Evolutionary conservation across 441 rosid species (phyloP), one percentile per base, ranked within the genome.

Genomic region (Macaranga tanarius): DNA sequence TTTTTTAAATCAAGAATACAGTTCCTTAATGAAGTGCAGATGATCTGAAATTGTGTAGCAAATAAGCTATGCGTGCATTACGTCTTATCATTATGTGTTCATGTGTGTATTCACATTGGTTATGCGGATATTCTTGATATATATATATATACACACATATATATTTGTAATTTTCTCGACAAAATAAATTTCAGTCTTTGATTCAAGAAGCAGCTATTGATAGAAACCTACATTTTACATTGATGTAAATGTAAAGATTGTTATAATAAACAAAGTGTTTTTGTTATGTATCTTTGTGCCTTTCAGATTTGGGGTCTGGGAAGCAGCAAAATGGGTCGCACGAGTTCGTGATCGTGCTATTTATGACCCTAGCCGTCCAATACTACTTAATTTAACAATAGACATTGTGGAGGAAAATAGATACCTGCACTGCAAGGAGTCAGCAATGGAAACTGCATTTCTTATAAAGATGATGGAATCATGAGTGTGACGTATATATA

Each of bases 231-330:
- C 15, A 55, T 60, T 65, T 51, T 9, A 34, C 10, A 17, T 51
- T 20, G 12, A 17, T 42, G 1, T 7, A 15, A 15, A 22, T 15
- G 3, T 56, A 69, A 34, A 3, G 11, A 26, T 48, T 28, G 20
- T 48, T 58, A 57, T 23, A 1, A 50, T 40, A 52, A 34, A 7
- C 34, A 54, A 62, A 70, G 48, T 63, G 70, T 28, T 11, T 22
- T 4, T 40, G 52, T 62, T 19, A 16, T 62, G 22, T 42, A 23
- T 16, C 45, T 26, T 51, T 59, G 19, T 25, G 11, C 68, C 12
- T 80, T 82, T 74, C 92, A 92, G 98, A 67, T 95, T 93, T 82
- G 98, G 99, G 60, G 93, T 87, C 10, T 95, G 99, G 99, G 99
- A 95, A 85, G 92, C 97, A 12, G 98, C 92, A n/a, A 95, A 95